Evolutionary conservation across 108 stramenopile genomes (phyloP).

Genomic region (Asterionellopsis glacialis): DNA sequence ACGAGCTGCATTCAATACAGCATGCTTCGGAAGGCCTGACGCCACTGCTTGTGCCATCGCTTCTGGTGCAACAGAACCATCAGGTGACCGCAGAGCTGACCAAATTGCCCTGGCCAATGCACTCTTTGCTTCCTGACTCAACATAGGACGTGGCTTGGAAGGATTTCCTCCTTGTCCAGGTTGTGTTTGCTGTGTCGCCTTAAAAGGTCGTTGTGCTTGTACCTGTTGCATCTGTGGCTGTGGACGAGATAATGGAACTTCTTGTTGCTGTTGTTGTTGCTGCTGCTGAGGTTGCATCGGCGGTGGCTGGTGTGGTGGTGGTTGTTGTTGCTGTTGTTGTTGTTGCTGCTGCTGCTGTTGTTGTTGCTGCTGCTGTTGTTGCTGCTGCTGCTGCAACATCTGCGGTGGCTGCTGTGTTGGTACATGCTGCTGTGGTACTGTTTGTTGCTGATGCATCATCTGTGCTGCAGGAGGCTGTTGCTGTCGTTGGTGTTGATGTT

Average conservation of each 20-base stretch:
- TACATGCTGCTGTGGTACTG: background rate
- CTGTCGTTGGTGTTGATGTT: no score
- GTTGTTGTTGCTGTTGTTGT: background rate
- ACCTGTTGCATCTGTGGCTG: slow-evolving; percentile 11
- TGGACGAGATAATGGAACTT: background rate
- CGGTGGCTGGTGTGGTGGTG: background rate
- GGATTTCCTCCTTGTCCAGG: background rate
- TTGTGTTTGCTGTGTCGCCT: background rate
- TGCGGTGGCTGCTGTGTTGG: slow-evolving; percentile 11
- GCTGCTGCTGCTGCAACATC: slow-evolving; percentile 7
- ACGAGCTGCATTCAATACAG: slow-evolving; percentile 76
- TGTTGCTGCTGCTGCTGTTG: background rate
- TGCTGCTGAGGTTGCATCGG: no score
- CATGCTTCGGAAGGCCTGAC: slow-evolving; percentile 64
- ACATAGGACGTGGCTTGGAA: slow-evolving; percentile 34
- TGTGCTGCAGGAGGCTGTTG: background rate
- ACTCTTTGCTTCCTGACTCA: slow-evolving; percentile 58
- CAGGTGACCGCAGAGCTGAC: slow-evolving; percentile 68
- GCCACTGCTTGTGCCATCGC: slow-evolving; percentile 63
- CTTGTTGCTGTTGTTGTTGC: slow-evolving; percentile 10
- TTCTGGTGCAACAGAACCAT: slow-evolving; percentile 52
- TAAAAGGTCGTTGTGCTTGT: background rate
- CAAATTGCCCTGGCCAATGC: slow-evolving; percentile 79
- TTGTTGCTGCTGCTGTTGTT: slow-evolving; percentile 3
- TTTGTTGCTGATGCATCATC: background rate